phyloP scores from a whole-genome alignment of 768 basidiomycete species.

The Suillus subluteus region DNA sequence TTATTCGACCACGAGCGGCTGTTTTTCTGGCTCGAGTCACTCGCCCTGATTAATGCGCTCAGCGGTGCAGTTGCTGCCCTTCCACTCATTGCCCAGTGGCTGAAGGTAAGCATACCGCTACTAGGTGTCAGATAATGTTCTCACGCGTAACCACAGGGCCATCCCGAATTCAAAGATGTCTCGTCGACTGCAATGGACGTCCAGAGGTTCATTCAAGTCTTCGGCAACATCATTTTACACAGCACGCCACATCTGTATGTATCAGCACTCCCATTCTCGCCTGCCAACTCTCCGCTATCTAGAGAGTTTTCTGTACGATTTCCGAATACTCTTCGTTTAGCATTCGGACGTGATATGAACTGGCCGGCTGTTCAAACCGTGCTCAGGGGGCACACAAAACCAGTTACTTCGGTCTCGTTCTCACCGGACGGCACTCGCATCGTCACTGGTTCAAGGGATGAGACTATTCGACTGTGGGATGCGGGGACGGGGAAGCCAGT shows the following conservation, averaged over 20 bases:
- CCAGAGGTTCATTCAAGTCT: conserved; percentile 18
- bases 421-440: too few relatives aligned
- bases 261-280: conserved; percentile 26
- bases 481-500: too few relatives aligned
- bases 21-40: conserved; percentile 14
- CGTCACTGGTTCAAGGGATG: too few relatives aligned
- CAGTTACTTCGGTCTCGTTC: too few relatives aligned
- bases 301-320: too few relatives aligned
- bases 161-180: conserved; percentile 2
- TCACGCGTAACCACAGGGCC: not conserved
- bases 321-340: too few relatives aligned
- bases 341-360: too few relatives aligned
- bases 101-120: not conserved
- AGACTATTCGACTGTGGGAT: too few relatives aligned
- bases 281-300: too few relatives aligned
- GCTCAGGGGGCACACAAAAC: too few relatives aligned
- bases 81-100: not conserved
- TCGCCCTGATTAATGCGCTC: not conserved
- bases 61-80: conserved; percentile 1
- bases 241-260: conserved; percentile 29
- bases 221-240: conserved; percentile 16
- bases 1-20: conserved; percentile 12
- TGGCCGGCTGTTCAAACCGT: too few relatives aligned
- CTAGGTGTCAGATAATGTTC: not conserved
- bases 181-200: conserved; percentile 10